Evolutionary conservation across 768 basidiomycete genomes (phyloP).

Genomic region (Macrolepiota dolichaula): DNA sequence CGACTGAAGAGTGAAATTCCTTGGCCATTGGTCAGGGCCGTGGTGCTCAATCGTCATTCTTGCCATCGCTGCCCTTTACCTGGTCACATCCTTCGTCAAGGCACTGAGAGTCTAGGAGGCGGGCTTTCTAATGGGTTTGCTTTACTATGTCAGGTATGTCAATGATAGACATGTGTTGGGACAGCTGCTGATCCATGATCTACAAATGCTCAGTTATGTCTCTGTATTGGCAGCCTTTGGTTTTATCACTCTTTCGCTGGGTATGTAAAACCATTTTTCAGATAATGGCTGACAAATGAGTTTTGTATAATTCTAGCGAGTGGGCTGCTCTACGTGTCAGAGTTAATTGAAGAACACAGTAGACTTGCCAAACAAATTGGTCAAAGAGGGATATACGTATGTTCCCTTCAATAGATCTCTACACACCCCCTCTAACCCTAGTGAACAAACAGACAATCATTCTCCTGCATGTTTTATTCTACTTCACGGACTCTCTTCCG

Average conservation of each 20-base stretch:
- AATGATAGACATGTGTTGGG: constrained; percentile 4
- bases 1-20: constrained; percentile 11
- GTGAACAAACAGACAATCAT: constrained; percentile 66
- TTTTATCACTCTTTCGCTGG: constrained; percentile 90
- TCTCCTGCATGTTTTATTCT: constrained; percentile 70
- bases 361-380: constrained; percentile 78
- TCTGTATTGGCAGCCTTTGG: constrained; percentile 76
- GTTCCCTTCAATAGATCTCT: constrained; percentile 25
- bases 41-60: neutral
- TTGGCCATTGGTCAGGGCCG: too few relatives aligned
- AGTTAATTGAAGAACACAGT: constrained; percentile 93
- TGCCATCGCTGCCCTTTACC: neutral
- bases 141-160: constrained; percentile 60
- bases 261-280: constrained; percentile 38
- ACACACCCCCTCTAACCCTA: neutral
- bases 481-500: constrained; percentile 80
- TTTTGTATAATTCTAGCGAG: constrained; percentile 56
- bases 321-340: constrained; percentile 90
- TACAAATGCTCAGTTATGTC: constrained; percentile 52
- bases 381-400: constrained; percentile 82
- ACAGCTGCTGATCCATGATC: neutral
- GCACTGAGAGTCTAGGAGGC: constrained; percentile 6
- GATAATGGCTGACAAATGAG: neutral
- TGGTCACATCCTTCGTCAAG: neutral
- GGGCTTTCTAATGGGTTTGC: constrained; percentile 40